A percentile compares a stretch with the other conserved stretches of the same genome.
Conservation (phyloP, 352 stramenopile species). For the Globisporangium megalacanthum region DNA sequence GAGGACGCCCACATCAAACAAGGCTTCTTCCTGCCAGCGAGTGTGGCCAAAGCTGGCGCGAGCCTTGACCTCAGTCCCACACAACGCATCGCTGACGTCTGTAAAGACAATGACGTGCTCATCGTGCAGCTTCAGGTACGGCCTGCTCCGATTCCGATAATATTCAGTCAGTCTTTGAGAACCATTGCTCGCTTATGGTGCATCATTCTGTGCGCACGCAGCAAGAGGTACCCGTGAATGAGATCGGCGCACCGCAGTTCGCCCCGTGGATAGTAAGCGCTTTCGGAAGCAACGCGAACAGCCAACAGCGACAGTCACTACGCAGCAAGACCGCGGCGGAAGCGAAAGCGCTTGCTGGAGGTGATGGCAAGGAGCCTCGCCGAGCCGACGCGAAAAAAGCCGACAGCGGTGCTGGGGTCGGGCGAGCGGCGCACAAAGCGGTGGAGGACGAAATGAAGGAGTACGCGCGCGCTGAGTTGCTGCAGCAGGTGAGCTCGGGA, state of each 20-base stretch:
- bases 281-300: slow-evolving; percentile 29
- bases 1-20: slow-evolving; percentile 71
- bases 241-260: slow-evolving; percentile 71
- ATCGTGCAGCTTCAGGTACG: slow-evolving; percentile 60
- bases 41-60: slow-evolving; percentile 39
- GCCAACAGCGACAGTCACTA: slow-evolving; percentile 1
- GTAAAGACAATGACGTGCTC: slow-evolving; percentile 69
- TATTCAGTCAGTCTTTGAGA: not conserved
- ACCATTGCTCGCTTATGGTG: slow-evolving; percentile 1
- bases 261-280: slow-evolving; percentile 51
- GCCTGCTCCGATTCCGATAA: not conserved
- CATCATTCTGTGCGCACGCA: slow-evolving; percentile 12
- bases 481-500: slow-evolving; percentile 70
- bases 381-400: slow-evolving; percentile 6
- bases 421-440: slow-evolving; percentile 1
- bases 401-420: not conserved
- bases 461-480: slow-evolving; percentile 61
- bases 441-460: slow-evolving; percentile 47
- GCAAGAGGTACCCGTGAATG: slow-evolving; percentile 78
- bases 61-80: slow-evolving; percentile 17
- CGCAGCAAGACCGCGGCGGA: not conserved
- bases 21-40: slow-evolving; percentile 74
- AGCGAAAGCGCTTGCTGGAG: not conserved
- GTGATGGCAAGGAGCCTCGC: not conserved
- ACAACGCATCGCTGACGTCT: slow-evolving; percentile 53